These are phyloP conservation scores for Lecanoromycetidae sp. DNA, from an alignment of 2,329 filamentous ascomycete species.

Conservation along the genomic window DNA sequence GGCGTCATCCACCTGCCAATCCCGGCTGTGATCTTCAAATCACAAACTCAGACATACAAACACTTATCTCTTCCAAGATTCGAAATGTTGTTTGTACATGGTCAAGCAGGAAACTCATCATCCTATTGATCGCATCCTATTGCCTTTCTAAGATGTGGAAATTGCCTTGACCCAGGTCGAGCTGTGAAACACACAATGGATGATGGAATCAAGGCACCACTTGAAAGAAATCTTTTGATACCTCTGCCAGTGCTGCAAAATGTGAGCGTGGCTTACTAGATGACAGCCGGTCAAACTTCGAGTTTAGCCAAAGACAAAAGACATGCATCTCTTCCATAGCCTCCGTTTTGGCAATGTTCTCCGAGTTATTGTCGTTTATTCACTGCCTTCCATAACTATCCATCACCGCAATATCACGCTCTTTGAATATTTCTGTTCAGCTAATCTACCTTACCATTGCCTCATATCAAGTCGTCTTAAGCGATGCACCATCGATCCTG, in stretches of 20 bases:
- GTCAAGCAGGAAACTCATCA: not conserved
- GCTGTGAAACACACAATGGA: not conserved
- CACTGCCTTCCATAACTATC: conserved; percentile 38
- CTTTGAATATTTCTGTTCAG: conserved; percentile 22
- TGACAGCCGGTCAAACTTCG: conserved; percentile 1
- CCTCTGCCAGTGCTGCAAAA: not conserved
- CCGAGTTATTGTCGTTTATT: conserved; percentile 34
- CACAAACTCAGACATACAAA: not conserved
- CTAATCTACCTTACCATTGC: conserved; percentile 28
- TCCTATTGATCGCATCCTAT: not conserved
- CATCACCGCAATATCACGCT: conserved; percentile 25
- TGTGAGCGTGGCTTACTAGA: not conserved
- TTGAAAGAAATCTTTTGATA: not conserved
- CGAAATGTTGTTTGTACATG: not conserved
- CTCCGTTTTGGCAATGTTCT: conserved; percentile 23
- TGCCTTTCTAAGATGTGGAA: not conserved
- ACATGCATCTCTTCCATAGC: conserved; percentile 9
- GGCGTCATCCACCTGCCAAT: not conserved
- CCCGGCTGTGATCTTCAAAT: not conserved
- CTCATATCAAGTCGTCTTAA: conserved; percentile 22
- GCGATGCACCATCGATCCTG: conserved; percentile 24
- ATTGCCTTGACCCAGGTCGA: not conserved
- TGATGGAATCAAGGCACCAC: not conserved
- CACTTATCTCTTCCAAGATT: not conserved
- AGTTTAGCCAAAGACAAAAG: conserved; percentile 4